These are phyloP conservation scores for Ajuga reptans DNA, from an alignment of 305 asterid species.

Conservation along the genomic window DNA sequence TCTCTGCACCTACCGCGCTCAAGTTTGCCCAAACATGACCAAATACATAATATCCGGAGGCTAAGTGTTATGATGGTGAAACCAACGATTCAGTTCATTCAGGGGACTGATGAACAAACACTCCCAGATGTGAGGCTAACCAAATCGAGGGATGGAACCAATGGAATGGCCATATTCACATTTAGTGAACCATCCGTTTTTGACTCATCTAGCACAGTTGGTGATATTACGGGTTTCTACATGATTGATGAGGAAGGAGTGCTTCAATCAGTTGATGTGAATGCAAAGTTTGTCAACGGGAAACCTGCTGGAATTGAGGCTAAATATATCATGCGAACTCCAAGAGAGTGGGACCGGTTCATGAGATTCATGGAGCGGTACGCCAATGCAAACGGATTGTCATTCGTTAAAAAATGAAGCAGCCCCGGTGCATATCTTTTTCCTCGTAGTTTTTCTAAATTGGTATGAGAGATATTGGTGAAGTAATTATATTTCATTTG, in stretches of 20 bases:
- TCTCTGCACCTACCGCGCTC: slow-evolving; percentile 31
- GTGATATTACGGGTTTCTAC: slow-evolving; percentile 86
- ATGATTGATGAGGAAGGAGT: slow-evolving; percentile 91
- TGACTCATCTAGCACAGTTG: slow-evolving; percentile 79
- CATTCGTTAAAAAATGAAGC: slow-evolving; percentile 60
- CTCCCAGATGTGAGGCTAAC: slow-evolving; percentile 85
- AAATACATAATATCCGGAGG: slow-evolving; percentile 20
- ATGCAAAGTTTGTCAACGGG: slow-evolving; percentile 71
- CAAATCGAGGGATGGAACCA: slow-evolving; percentile 75
- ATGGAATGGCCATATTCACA: slow-evolving; percentile 79
- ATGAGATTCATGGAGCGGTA: slow-evolving; percentile 96
- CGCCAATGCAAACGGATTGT: slow-evolving; percentile 67
- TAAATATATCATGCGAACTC: slow-evolving; percentile 69
- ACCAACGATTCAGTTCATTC: slow-evolving; percentile 85
- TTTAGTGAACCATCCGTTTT: slow-evolving; percentile 81
- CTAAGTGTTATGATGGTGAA: slow-evolving; percentile 50
- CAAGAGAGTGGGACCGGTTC: slow-evolving; percentile 88
- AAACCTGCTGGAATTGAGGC: slow-evolving; percentile 92
- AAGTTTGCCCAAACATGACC: slow-evolving; percentile 24
- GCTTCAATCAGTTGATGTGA: slow-evolving; percentile 76
- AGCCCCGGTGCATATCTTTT: slow-evolving; percentile 21
- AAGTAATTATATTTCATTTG: slow-evolving; percentile 14
- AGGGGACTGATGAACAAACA: slow-evolving; percentile 79
- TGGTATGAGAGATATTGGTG: slow-evolving; percentile 20
- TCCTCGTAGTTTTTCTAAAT: slow-evolving; percentile 14